A percentile compares a stretch with the other conserved stretches of the same genome.
phyloP scores from a whole-genome alignment of 148 eudicot species.

The Chenopodium album region DNA sequence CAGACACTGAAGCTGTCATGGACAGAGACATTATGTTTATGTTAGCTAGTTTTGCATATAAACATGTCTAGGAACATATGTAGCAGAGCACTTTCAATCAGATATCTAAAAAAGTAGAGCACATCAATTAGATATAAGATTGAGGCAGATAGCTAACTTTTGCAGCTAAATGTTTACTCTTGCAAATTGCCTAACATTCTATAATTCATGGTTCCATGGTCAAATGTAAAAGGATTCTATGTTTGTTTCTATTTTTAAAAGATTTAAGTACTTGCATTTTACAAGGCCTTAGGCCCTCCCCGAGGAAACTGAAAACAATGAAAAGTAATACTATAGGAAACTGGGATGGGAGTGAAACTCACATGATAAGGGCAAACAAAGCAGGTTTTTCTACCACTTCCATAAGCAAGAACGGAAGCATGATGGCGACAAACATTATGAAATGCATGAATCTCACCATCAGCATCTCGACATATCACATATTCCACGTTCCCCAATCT shows the following conservation, averaged over 20 bases:
- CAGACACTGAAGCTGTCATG: neutral
- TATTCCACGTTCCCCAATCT: constrained; percentile 88
- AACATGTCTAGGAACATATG: too few relatives aligned
- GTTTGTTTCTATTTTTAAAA: too few relatives aligned
- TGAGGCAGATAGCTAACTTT: neutral
- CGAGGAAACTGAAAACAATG: neutral
- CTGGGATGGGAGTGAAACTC: constrained; percentile 34
- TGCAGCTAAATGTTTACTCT: neutral
- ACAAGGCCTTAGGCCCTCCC: neutral
- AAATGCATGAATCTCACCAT: constrained; percentile 64
- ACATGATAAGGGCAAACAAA: constrained; percentile 98
- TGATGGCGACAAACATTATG: constrained; percentile 99
- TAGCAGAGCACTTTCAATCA: too few relatives aligned
- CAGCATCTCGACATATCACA: constrained; percentile 73
- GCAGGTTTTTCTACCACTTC: constrained; percentile 71
- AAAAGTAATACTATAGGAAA: neutral
- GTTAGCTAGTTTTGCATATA: neutral
- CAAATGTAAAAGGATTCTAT: too few relatives aligned
- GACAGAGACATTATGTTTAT: neutral
- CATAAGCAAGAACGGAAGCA: constrained; percentile 79
- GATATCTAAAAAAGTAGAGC: too few relatives aligned
- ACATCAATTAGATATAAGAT: too few relatives aligned
- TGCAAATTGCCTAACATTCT: neutral
- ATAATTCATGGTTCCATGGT: neutral
- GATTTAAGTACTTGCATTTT: too few relatives aligned